Base-by-base conservation (phyloP, 805 yeast species). In the Metschnikowia proteae region DNA sequence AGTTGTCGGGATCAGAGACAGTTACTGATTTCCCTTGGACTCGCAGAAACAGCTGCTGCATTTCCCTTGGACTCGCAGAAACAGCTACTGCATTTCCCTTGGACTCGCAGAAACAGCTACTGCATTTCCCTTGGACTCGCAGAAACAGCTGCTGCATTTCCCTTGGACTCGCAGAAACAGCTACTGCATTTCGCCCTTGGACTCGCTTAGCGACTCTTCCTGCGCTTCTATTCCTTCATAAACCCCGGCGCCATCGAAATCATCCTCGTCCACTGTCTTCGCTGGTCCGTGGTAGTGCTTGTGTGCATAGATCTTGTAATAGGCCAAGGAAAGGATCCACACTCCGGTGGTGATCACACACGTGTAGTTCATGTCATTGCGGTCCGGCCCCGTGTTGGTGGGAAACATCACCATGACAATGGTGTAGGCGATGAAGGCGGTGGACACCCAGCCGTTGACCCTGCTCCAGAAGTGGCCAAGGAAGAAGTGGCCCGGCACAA, bases 401-500 rank as follows among this genome's bases (percentile, higher is more conserved):
- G 94, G 92, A 70, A 84, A 79, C 83, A 81, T 80, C 34, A 77
- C 70, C 64, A 84, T 64, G 23, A 81, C 66, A 31, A 84, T 79
- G 49, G 78, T 75, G 56, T 75, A 85, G 0, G 60, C 52, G 45
- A 80, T 75, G 74, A 81, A 86, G 5, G 66, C 43, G 8, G 72
- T 73, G 0, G 86, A 73, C 22, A 73, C 58, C 62, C 75, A 60
- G 44, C 79, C 78, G 34, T 81, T 63, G 7, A 64, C 58, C 22
- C 72, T 73, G 8, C 82, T 75, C 61, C 70, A 57, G 27, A 62
- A 44, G 10, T 69, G 66, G 30, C 92, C 92, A 38, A 83, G 61
- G 60, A 80, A 77, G 60, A 85, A 85, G 4, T 81, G 80, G 4
- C 92, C 94, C 2, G 88, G 88, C 10, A 60, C 69, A 57, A 83